phyloP scores from a whole-genome alignment of 306 rosid species.

The Vigna angularis region DNA sequence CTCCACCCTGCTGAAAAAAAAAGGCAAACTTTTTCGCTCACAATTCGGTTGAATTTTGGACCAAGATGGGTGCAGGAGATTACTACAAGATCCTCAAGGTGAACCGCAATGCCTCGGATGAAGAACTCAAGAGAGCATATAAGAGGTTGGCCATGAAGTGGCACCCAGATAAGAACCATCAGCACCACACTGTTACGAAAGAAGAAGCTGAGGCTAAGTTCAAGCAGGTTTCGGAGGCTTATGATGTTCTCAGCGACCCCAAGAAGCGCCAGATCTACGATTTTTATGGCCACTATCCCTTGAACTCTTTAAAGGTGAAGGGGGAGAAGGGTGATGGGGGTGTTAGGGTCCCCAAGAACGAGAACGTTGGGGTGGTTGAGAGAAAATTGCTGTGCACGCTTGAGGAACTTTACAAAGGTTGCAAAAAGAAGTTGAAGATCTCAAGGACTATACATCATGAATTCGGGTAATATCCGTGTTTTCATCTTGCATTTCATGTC shows the following conservation, averaged over 20 bases:
- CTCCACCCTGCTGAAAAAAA: background rate
- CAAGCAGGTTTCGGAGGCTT: slow-evolving; percentile 46
- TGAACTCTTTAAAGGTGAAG: background rate
- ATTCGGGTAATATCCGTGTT: slow-evolving; percentile 51
- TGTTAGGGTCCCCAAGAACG: slow-evolving; percentile 23
- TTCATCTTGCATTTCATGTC: background rate
- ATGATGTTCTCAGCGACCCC: slow-evolving; percentile 40
- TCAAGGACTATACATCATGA: slow-evolving; percentile 59
- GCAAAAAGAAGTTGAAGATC: slow-evolving; percentile 63
- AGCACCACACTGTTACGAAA: slow-evolving; percentile 15
- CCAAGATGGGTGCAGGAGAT: slow-evolving; percentile 31
- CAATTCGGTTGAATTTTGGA: background rate
- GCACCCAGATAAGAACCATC: slow-evolving; percentile 47
- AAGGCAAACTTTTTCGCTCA: background rate
- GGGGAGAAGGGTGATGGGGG: slow-evolving; percentile 14
- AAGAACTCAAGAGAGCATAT: slow-evolving; percentile 44
- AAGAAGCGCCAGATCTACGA: slow-evolving; percentile 49
- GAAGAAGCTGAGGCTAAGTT: slow-evolving; percentile 48
- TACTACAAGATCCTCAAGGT: slow-evolving; percentile 46
- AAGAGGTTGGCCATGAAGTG: slow-evolving; percentile 42
- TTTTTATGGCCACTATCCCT: slow-evolving; percentile 26
- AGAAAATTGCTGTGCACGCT: slow-evolving; percentile 60
- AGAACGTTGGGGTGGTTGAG: slow-evolving; percentile 44
- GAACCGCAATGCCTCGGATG: slow-evolving; percentile 28
- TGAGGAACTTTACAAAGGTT: slow-evolving; percentile 76